phyloP scores from a whole-genome alignment of 257 asterid species.

The Haberlea rhodopensis region DNA sequence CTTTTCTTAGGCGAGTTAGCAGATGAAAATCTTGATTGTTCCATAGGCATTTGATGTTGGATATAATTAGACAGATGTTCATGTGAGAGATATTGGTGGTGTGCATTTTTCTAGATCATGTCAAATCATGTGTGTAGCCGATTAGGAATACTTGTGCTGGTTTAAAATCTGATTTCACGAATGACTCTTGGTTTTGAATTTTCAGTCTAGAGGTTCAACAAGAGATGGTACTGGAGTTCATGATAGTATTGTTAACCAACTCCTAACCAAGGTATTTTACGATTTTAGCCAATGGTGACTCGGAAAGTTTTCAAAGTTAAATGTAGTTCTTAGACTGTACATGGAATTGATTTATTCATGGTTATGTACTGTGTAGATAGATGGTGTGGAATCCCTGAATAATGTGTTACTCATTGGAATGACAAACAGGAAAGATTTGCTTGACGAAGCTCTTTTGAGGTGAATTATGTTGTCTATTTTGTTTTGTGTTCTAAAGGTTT shows the following conservation, averaged over 20 bases:
- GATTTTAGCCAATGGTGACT: too few relatives aligned
- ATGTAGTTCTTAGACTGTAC: slow-evolving; percentile 21
- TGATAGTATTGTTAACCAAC: slow-evolving; percentile 97
- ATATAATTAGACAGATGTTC: too few relatives aligned
- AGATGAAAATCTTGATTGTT: too few relatives aligned
- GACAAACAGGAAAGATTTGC: too few relatives aligned
- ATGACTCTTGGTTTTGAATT: slow-evolving; percentile 28
- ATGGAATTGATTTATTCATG: too few relatives aligned
- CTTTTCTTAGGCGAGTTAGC: background rate
- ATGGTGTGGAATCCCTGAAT: slow-evolving; percentile 97
- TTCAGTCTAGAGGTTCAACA: slow-evolving; percentile 98
- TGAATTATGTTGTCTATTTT: slow-evolving; percentile 28
- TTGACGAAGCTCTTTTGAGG: slow-evolving; percentile 98
- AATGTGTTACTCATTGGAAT: too few relatives aligned
- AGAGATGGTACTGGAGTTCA: slow-evolving; percentile 99
- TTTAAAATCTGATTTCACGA: too few relatives aligned
- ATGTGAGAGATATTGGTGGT: too few relatives aligned
- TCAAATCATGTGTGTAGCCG: too few relatives aligned
- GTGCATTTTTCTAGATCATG: too few relatives aligned
- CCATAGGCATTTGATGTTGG: too few relatives aligned
- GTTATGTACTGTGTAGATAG: slow-evolving; percentile 61
- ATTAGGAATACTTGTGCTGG: slow-evolving; percentile 4
- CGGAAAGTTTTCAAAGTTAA: slow-evolving; percentile 14
- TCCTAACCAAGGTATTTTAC: too few relatives aligned
- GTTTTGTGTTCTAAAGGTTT: slow-evolving; percentile 14